These are phyloP conservation scores for Capronia coronata DNA, from an alignment of 2,329 filamentous ascomycete genomes.

Conservation along the genomic window DNA sequence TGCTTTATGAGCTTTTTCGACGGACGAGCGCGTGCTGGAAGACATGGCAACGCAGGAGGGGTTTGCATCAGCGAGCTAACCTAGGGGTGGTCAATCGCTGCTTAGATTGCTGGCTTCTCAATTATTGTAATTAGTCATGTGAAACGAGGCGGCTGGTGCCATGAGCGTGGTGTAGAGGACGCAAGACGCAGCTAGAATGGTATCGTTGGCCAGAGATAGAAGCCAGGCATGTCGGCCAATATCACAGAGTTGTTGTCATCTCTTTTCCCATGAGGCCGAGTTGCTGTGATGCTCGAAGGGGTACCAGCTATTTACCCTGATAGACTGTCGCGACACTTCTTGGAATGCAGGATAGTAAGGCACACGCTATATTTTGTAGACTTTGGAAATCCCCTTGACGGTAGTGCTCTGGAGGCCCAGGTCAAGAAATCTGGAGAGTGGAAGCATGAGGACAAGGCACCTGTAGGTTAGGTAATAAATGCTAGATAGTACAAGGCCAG, in stretches of 20 bases:
- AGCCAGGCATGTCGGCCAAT: constrained; percentile 14
- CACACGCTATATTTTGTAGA: too few species aligned
- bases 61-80: constrained; percentile 11
- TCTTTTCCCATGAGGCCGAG: constrained; percentile 10
- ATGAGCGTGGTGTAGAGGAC: constrained; percentile 7
- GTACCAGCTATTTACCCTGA: constrained; percentile 21
- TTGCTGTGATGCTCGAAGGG: constrained; percentile 5
- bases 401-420: too few species aligned
- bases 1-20: constrained; percentile 8
- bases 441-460: too few species aligned
- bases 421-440: too few species aligned
- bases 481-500: constrained; percentile 1
- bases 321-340: constrained; percentile 11
- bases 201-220: constrained; percentile 10
- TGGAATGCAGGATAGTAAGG: too few species aligned
- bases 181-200: constrained; percentile 6
- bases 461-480: too few species aligned
- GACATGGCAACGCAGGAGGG: constrained; percentile 7
- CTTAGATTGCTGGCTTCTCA: constrained; percentile 8
- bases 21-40: constrained; percentile 2
- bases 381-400: too few species aligned
- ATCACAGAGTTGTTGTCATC: constrained; percentile 10
- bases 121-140: constrained; percentile 24
- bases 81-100: constrained; percentile 3
- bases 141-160: constrained; percentile 18